Base-by-base conservation (phyloP, 2,329 filamentous ascomycete species). In the Gremmenia infestans region DNA sequence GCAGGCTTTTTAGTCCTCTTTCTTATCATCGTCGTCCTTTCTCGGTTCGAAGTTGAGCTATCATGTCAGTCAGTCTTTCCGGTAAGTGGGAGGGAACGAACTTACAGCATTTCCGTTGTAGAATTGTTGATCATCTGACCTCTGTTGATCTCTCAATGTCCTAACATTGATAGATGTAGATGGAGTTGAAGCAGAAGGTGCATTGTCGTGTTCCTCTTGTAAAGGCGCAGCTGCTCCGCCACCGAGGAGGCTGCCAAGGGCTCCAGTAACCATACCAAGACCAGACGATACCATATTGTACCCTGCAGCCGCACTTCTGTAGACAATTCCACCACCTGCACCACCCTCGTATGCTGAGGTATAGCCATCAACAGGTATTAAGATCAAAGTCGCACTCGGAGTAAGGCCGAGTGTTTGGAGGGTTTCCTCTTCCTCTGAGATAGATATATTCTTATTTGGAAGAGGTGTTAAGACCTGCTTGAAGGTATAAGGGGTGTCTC, bases 91-190 rank as follows among this genome's bases (percentile, higher is more conserved):
- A 35, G 32, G 23, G 9, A 25, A 3, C 39, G 7, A 22, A 60
- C 64, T 72, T 76, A 92, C 89, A 69, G 89, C 89, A 68, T 96
- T 97, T 1, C 92, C 92, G 67, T 97, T 97, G 69, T 97, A 96
- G 48, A 95, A 81, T 67, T 95, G 87, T 46, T 84, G 80, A 60
- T 86, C 79, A 54, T 81, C 72, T 52, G 77, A 76, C 40, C 78
- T 75, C 19, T 78, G 74, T 40, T 78, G 74, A 57, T 85, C 81
- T 60, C 74, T 72, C 53, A 86, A 71, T 0, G 80, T 83, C 50
- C 77, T 72, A 25, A 80, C 71, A 40, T 74, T 76, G n/a, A 71
- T 68, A 5, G 56, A 73, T 67, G 53, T 59, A 68, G 68, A 51
- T 45, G 60, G 56, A 5, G 57, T 15, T 9, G 54, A 25, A 11